Evolutionary conservation across 345 rosid genomes (phyloP).

Genomic region (Arabidopsis arenosa): DNA sequence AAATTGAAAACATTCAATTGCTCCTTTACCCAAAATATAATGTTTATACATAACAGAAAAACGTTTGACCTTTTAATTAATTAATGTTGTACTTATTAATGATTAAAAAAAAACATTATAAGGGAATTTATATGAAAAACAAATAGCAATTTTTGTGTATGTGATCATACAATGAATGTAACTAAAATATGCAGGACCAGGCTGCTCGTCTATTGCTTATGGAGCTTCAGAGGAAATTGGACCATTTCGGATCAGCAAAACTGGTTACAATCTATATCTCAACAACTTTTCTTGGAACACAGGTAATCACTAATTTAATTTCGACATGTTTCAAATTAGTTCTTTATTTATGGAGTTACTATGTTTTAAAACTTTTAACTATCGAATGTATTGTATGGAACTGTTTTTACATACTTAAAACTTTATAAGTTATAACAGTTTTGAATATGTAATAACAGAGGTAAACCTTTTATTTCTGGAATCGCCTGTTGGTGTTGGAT

Average conservation of each 20-base stretch:
- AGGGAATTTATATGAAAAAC: background rate
- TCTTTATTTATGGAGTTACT: background rate
- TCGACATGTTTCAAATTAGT: background rate
- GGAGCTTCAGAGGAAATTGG: slow-evolving; percentile 98
- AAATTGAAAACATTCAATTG: background rate
- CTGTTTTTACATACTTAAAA: background rate
- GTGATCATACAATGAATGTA: background rate
- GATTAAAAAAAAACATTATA: too few relatives aligned
- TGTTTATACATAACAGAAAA: background rate
- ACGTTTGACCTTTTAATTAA: background rate
- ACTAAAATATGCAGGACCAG: slow-evolving; percentile 65
- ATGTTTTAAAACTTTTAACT: background rate
- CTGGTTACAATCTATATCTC: slow-evolving; percentile 64
- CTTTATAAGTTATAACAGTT: background rate
- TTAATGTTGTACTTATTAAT: background rate
- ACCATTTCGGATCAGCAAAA: slow-evolving; percentile 74
- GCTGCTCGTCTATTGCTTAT: slow-evolving; percentile 92
- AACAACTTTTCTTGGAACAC: slow-evolving; percentile 73
- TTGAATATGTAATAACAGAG: slow-evolving; percentile 25
- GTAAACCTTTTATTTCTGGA: slow-evolving; percentile 68
- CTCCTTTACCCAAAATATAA: too few relatives aligned
- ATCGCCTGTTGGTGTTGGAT: slow-evolving; percentile 96
- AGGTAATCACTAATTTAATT: slow-evolving; percentile 46
- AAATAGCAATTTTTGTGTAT: background rate
- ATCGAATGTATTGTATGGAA: too few relatives aligned